Conservation (phyloP, 768 basidiomycete species). For the Gymnopilus junonius region DNA sequence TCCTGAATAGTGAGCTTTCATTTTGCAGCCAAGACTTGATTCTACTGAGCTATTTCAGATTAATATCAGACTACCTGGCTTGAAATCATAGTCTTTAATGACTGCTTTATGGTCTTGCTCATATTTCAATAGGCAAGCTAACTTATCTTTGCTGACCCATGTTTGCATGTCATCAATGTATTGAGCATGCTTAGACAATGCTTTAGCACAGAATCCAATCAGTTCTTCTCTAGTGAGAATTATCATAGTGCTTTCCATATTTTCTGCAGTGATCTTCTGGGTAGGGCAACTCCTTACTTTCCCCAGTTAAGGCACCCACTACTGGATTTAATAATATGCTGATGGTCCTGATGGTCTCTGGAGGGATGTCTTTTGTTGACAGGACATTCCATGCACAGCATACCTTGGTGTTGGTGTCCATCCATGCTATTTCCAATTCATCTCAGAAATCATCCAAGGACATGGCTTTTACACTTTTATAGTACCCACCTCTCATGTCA, state of each 20-base stretch:
- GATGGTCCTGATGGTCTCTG: too few relatives aligned
- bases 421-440: background rate
- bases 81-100: constrained; percentile 26
- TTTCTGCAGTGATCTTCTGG: too few relatives aligned
- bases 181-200: constrained; percentile 21
- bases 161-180: constrained; percentile 21
- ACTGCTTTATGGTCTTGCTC: constrained; percentile 4
- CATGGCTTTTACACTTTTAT: too few relatives aligned
- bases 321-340: too few relatives aligned
- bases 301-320: too few relatives aligned
- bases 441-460: background rate
- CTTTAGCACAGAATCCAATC: constrained; percentile 19
- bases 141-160: constrained; percentile 2
- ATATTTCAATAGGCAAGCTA: background rate
- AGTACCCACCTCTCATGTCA: background rate
- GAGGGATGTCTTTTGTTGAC: too few relatives aligned
- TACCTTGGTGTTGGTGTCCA: too few relatives aligned
- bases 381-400: too few relatives aligned
- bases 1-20: constrained; percentile 37
- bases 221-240: constrained; percentile 19
- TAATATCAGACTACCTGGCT: constrained; percentile 36
- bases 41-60: constrained; percentile 37
- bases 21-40: constrained; percentile 28
- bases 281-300: too few relatives aligned
- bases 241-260: too few relatives aligned